phyloP scores from a whole-genome alignment of 1,284 basidiomycete species.

The Papiliotrema laurentii region DNA sequence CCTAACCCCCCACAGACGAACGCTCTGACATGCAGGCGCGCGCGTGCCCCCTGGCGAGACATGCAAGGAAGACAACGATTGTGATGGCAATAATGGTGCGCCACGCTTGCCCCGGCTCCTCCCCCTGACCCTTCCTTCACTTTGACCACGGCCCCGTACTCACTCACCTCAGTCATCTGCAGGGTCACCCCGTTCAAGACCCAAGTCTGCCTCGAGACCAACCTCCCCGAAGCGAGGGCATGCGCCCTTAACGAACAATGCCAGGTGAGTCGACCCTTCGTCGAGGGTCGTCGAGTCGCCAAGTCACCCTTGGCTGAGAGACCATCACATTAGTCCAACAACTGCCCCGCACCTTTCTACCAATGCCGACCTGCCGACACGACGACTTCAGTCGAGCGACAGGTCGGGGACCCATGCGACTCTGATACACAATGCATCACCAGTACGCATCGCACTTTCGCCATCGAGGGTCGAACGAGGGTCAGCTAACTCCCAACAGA shows the following conservation, averaged over 20 bases:
- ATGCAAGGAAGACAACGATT: background rate
- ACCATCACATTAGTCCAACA: background rate
- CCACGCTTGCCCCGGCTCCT: background rate
- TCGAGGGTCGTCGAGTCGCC: background rate
- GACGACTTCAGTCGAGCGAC: background rate
- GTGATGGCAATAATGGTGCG: background rate
- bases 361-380: background rate
- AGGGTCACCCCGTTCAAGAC: background rate
- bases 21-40: background rate
- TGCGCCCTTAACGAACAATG: background rate
- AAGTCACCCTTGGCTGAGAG: background rate
- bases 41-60: background rate
- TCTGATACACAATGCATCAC: background rate
- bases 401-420: background rate
- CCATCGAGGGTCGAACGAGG: background rate
- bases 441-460: background rate
- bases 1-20: background rate
- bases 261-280: background rate
- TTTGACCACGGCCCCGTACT: background rate
- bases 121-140: background rate
- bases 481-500: background rate
- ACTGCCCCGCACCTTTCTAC: background rate
- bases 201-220: background rate
- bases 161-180: background rate
- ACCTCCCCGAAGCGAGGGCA: background rate